Percentiles rank a stretch among this genome's conserved stretches.
Evolutionary conservation across 2,329 filamentous ascomycete species (phyloP).

Genomic region (Chalaropsis thielavioides): DNA sequence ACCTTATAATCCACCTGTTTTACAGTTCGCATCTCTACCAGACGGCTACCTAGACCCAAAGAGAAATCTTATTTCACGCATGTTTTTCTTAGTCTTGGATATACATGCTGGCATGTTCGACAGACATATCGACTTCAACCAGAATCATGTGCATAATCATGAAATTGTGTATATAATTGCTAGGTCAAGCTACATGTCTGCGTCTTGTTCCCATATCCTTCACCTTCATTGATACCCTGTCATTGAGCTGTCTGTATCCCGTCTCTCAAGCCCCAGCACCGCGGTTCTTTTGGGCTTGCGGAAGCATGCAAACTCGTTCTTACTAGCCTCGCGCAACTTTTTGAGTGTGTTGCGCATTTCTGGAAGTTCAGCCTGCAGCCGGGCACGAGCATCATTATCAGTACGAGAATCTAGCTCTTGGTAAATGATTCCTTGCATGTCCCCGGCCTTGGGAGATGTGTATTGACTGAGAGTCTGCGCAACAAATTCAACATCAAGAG

Average conservation of each 20-base stretch:
- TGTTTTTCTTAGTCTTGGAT: neutral
- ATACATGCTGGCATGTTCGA: neutral
- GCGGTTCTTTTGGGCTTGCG: constrained; percentile 41
- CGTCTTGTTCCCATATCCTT: neutral
- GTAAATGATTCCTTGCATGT: constrained; percentile 82
- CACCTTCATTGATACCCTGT: neutral
- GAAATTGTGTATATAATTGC: neutral
- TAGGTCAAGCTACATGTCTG: neutral
- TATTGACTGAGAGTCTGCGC: constrained; percentile 86
- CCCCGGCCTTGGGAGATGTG: constrained; percentile 65
- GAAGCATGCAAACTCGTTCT: constrained; percentile 79
- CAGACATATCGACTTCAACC: neutral
- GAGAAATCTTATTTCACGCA: neutral
- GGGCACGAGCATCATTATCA: constrained; percentile 67
- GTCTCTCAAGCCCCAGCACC: constrained; percentile 14
- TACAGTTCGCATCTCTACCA: neutral
- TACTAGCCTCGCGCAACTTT: constrained; percentile 63
- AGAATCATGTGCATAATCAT: neutral
- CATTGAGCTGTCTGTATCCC: constrained; percentile 12
- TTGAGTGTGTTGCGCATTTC: constrained; percentile 83
- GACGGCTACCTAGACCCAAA: neutral
- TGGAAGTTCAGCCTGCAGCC: constrained; percentile 72
- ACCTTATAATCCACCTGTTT: neutral
- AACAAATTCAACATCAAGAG: constrained; percentile 91
- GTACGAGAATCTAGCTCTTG: constrained; percentile 79